These are phyloP conservation scores for Ilyonectria robusta DNA, from an alignment of 2,329 filamentous ascomycete species.

Conservation along the genomic window DNA sequence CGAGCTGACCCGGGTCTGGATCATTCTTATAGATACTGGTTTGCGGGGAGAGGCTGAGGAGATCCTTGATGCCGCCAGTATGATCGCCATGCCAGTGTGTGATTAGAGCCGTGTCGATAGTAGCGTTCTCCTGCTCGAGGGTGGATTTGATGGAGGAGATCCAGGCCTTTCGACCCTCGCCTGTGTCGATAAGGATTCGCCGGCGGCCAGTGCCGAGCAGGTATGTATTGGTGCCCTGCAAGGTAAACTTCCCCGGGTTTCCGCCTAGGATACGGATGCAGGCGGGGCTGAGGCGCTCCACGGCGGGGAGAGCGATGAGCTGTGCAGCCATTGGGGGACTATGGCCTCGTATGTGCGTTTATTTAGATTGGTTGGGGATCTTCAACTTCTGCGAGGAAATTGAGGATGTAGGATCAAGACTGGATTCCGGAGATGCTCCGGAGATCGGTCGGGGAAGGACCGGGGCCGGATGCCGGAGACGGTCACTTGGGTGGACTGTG, in stretches of 20 bases:
- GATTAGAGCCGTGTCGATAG: slow-evolving; percentile 78
- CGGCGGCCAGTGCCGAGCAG: slow-evolving; percentile 81
- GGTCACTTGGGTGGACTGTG: slow-evolving; percentile 1
- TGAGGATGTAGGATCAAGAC: neutral
- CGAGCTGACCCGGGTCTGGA: slow-evolving; percentile 64
- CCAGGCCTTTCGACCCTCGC: slow-evolving; percentile 85
- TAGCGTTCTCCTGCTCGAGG: slow-evolving; percentile 77
- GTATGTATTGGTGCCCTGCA: slow-evolving; percentile 94
- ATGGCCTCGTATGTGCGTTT: neutral
- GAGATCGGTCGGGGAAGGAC: slow-evolving; percentile 1
- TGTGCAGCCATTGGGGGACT: slow-evolving; percentile 69
- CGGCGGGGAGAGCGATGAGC: slow-evolving; percentile 76
- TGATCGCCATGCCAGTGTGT: slow-evolving; percentile 97
- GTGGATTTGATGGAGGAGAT: slow-evolving; percentile 73
- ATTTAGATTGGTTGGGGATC: neutral
- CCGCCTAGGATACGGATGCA: slow-evolving; percentile 90
- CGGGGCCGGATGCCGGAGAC: slow-evolving; percentile 13
- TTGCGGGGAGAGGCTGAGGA: slow-evolving; percentile 74
- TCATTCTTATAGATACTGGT: slow-evolving; percentile 77
- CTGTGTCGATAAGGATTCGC: slow-evolving; percentile 91
- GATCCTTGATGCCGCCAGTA: slow-evolving; percentile 79
- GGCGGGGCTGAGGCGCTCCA: slow-evolving; percentile 82
- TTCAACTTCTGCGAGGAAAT: neutral
- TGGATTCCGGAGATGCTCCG: slow-evolving; percentile 2
- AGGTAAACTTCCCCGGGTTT: slow-evolving; percentile 87